Evolutionary conservation across 257 asterid species (phyloP), one percentile per base, ranked within the genome.

Genomic region (Linderniella brevidens): DNA sequence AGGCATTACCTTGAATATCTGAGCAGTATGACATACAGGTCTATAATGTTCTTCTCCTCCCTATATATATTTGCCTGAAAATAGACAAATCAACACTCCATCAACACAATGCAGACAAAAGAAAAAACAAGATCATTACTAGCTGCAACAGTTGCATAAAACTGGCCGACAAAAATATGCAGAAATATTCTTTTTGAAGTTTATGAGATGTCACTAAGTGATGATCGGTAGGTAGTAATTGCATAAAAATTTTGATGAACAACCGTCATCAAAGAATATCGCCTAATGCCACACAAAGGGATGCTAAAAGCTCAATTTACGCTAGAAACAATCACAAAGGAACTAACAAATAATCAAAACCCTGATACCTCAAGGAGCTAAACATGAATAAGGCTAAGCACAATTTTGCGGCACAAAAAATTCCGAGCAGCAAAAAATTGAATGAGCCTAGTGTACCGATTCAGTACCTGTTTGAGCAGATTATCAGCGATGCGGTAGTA

Each of bases 401-500:
- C 2, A 12, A 14, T 17, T 19, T 16, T 11, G 16, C 50, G 55
- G 11, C 50, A 11, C 52, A 41, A 35, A 41, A 35, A 9, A 37
- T 41, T 25, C n/a, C 10, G 19, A 40, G 47, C 39, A 13, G 11
- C 13, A 16, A 43, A 25, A 25, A 2, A 2, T 25, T 25, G 35
- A 39, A 17, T 13, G 8, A 37, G 12, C 35, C 8, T 44, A 12
- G 40, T 35, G 12, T 50, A 13, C 53, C 37, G 47, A 35, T 13
- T 41, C 11, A 42, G 8, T 12, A 86, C 96, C 95, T 87, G 97
- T 52, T 70, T 79, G 67, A 87, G 97, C 63, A 83, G 92, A 67
- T 69, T 78, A 62, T 83, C 79, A 4, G 97, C 95, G 63, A 87
- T 80, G 19, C 93, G 82, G 56, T 77, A 87, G 68, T 83, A 87